Evolutionary conservation across 441 rosid species (phyloP), one percentile per base, ranked within the genome.

Genomic region (Kokia cookei): DNA sequence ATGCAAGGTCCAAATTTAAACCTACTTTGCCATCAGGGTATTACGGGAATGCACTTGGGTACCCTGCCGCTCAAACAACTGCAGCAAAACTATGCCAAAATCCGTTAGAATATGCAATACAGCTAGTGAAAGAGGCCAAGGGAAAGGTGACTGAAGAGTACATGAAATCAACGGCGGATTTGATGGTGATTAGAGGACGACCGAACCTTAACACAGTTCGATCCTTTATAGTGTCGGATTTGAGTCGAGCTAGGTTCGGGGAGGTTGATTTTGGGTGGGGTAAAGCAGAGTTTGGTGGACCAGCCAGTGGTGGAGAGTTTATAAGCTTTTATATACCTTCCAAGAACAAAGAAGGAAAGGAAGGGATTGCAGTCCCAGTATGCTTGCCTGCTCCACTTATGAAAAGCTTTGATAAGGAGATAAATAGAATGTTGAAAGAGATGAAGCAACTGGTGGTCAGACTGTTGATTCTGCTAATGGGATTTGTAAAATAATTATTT

Each of bases 261-360:
- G 75, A 75, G 7, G 5, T 78, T 2, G 78, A 81, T 51, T 81
- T 64, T 1, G 82, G 84, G 7, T 77, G 79, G 77, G 82, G 81
- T 0, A 22, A 69, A 22, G 58, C 79, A 3, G 45, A 37, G 29
- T 81, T 57, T 10, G 73, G 50, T 35, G 81, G 81, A 12, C n/a
- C 24, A 0, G 27, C 65, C 1, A 48, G 5, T 14, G 19, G 42
- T 15, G 0, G 0, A 3, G 6, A 9, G 2, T 0, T 32, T 2
- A 29, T 29, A 7, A 37, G 66, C 27, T 19, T 32, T 45, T 29
- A 4, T 10, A 29, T 35, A 6, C 59, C 29, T 19, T 51, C 24
- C 11, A 29, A 10, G 26, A 66, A 53, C 1, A 17, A 53, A 0
- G 19, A 54, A 62, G 71, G 29, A 48, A 35, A 62, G 71, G 22